These are phyloP conservation scores for Austropuccinia psidii DNA, from an alignment of 1,284 basidiomycete species.

Conservation along the genomic window DNA sequence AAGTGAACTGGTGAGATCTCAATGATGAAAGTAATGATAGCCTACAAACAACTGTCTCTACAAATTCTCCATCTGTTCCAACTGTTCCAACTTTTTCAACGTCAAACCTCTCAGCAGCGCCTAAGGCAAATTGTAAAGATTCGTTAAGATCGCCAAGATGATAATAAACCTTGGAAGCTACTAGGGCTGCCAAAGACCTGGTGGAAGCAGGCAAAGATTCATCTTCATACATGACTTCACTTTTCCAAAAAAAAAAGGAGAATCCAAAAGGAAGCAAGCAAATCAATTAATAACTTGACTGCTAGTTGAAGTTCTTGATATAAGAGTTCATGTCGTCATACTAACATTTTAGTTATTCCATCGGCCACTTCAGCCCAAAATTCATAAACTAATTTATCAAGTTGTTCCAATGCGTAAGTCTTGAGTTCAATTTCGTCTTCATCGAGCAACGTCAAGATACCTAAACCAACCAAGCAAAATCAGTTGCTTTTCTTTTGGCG, in stretches of 20 bases:
- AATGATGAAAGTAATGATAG: constrained; percentile 3
- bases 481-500: not conserved
- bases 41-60: constrained; percentile 82
- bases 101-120: constrained; percentile 77
- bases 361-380: constrained; percentile 99
- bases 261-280: constrained; percentile 5
- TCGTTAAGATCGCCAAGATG: constrained; percentile 89
- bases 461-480: constrained; percentile 45
- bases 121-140: constrained; percentile 81
- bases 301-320: not conserved
- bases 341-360: constrained; percentile 76
- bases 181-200: constrained; percentile 70
- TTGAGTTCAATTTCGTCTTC: constrained; percentile 80
- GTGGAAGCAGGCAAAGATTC: constrained; percentile 62
- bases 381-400: constrained; percentile 73
- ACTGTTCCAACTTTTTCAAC: constrained; percentile 55
- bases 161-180: constrained; percentile 93
- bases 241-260: constrained; percentile 46
- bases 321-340: not conserved
- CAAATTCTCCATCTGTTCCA: constrained; percentile 68
- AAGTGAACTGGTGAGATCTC: constrained; percentile 1
- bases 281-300: not conserved
- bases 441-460: constrained; percentile 75
- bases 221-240: constrained; percentile 76
- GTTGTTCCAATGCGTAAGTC: constrained; percentile 74